Base-by-base conservation (phyloP, 192 early-diverging fungal genomes). In the Coemansia sp. region DNA sequence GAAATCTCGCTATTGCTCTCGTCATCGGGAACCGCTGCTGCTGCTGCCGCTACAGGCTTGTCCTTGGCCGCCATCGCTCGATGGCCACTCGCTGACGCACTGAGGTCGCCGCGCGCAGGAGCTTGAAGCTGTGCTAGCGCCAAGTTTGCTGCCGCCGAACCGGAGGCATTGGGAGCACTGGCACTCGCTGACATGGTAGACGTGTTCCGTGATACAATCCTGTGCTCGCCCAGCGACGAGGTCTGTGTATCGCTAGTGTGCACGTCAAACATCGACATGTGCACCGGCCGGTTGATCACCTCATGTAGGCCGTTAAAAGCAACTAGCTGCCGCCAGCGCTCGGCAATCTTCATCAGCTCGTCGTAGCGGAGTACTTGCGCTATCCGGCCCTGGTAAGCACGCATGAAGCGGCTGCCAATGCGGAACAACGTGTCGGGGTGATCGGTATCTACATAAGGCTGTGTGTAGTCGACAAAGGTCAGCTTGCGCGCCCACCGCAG, bases 401-500 rank as follows among this genome's bases (percentile, higher is more conserved):
- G 80, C 72, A 83, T 65, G 7, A 74, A 72, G 18, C 80, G 75
- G 43, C 71, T 74, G 50, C 80, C 80, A 10, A 83, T 71, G 69
- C 72, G 80, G 69, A 83, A 83, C 68, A 83, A 67, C 43, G 75
- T 72, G 50, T 83, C 80, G 3, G 80, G 80, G 34, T 83, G 80
- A 29, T 69, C 64, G 15, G 80, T 83, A 39, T 83, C 80, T 1
- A 77, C 80, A 15, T 83, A 83, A 10, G 80, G 80, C 63, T 83
- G 80, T 27, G 80, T 83, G 45, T 77, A 77, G 60, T 83, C 80
- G 32, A 74, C 75, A 76, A 74, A 83, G 24, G 80, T 75, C 62
- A 83, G 72, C 72, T 83, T 83, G 47, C 80, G 80, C 0, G 80
- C 72, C 80, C 80, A 83, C 30, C 80, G 71, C 67, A 83, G 49